Percentiles rank a stretch among this genome's conserved stretches.
Conservation (phyloP, 1,284 basidiomycete species). For the Waitea zeae region DNA sequence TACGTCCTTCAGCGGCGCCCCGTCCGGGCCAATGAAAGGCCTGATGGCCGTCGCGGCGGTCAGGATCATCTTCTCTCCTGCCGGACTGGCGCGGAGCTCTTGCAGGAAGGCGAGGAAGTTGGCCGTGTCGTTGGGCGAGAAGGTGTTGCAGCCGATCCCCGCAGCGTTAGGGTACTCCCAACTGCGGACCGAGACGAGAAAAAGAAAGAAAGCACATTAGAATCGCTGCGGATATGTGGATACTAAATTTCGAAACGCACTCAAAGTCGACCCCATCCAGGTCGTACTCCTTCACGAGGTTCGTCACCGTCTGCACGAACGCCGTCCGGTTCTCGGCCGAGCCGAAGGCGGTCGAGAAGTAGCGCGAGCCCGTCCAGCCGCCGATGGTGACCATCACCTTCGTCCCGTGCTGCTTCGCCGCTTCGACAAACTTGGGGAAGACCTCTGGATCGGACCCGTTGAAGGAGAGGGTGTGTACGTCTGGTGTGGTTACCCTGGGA, state of each 20-base stretch:
- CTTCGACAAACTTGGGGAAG: slow-evolving; percentile 29
- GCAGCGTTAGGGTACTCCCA: slow-evolving; percentile 73
- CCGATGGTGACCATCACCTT: slow-evolving; percentile 68
- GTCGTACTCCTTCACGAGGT: slow-evolving; percentile 42
- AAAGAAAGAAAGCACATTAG: neutral
- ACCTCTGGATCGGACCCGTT: slow-evolving; percentile 18
- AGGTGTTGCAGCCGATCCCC: slow-evolving; percentile 60
- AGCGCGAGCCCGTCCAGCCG: slow-evolving; percentile 71
- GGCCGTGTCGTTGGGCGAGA: slow-evolving; percentile 45
- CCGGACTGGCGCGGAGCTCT: slow-evolving; percentile 44
- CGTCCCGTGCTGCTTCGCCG: slow-evolving; percentile 37
- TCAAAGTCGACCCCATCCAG: slow-evolving; percentile 83
- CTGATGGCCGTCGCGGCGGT: slow-evolving; percentile 55
- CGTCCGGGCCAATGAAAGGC: slow-evolving; percentile 47
- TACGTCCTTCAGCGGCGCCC: slow-evolving; percentile 43
- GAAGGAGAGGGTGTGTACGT: slow-evolving; percentile 17
- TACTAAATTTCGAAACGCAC: too few species aligned
- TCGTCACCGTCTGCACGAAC: slow-evolving; percentile 50
- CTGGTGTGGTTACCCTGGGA: slow-evolving; percentile 1
- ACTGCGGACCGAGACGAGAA: slow-evolving; percentile 21
- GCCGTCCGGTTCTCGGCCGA: slow-evolving; percentile 38
- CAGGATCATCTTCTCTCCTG: slow-evolving; percentile 42
- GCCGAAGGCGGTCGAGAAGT: slow-evolving; percentile 61
- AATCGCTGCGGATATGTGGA: too few species aligned
- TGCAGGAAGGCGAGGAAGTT: slow-evolving; percentile 65